Evolutionary conservation across 176 grass and related monocot species (phyloP), one percentile per base, ranked within the genome.

Genomic region (Avena atlantica): DNA sequence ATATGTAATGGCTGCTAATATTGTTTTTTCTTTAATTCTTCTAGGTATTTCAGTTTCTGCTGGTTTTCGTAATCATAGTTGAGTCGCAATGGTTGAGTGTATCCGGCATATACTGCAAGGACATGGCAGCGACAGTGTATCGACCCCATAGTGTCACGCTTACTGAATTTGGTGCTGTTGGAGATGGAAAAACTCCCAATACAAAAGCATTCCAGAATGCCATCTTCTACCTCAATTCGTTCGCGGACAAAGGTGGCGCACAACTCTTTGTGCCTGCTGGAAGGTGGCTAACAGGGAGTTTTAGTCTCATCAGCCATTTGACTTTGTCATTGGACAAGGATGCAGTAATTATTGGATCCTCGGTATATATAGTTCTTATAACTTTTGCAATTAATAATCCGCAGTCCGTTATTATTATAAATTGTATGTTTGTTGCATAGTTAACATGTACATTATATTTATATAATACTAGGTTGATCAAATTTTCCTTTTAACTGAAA

Each of bases 181-280:
- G 97, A 6, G 92, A 99, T 79, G 97, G 97, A 62, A 87, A 89
- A 36, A 96, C 97, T 12, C 82, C 94, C 27, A 99, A 99, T 77
- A 96, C 97, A 57, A 99, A 99, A 76, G 94, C 97, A 75, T 99
- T 99, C 81, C 93, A 94, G 86, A 99, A 99, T 83, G 97, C 97
- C 6, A 96, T 99, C 40, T 99, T 96, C 79, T 99, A 99, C 79
- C 97, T 99, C 74, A 92, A 96, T 87, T 99, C 97, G 20, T 99
- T 99, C 52, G 92, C 97, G 0, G 97, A 99, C 88, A 99, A 99
- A 79, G 97, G 97, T 4, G 97, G 97, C 0, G 97, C 97, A 0
- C 87, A 96, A 60, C 89, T 99, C 67, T 99, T 99, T 49, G 97
- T 99, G 80, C 97, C 97, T 57, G 94, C 94, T 51, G 97, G 97